Conservation (phyloP, 768 basidiomycete genomes). For the Rossbeevera mucosa region DNA sequence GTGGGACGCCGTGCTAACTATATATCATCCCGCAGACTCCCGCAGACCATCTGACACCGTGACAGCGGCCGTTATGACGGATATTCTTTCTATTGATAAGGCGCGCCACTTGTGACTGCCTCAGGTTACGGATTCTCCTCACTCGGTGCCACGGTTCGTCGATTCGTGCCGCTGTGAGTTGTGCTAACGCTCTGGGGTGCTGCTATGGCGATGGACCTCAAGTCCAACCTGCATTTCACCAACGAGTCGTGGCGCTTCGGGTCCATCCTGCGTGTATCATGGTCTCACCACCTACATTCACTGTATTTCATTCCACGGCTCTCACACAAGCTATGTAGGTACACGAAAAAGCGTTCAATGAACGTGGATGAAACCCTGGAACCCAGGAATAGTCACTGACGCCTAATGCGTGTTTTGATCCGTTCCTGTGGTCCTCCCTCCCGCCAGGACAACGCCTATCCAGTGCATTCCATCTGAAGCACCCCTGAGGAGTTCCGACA, state of each 20-base stretch:
- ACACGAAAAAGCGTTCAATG: background rate
- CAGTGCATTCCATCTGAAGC: background rate
- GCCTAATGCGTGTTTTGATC: background rate
- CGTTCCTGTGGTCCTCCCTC: background rate
- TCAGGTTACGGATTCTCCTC: too few species aligned
- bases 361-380: background rate
- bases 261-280: slow-evolving; percentile 1
- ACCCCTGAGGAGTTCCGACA: background rate
- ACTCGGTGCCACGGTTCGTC: background rate
- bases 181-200: background rate
- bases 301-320: background rate
- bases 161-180: background rate
- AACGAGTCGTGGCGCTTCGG: slow-evolving; percentile 43
- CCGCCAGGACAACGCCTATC: slow-evolving; percentile 3
- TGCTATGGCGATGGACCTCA: background rate
- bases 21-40: background rate
- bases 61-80: background rate
- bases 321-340: slow-evolving; percentile 19
- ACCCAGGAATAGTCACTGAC: background rate
- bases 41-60: background rate
- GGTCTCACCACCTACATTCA: background rate
- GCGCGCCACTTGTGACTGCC: too few species aligned
- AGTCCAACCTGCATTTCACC: slow-evolving; percentile 25
- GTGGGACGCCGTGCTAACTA: slow-evolving; percentile 1
- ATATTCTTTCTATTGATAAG: background rate